Percentiles rank a stretch among this genome's conserved stretches.
These are phyloP conservation scores for Suillus sp. DNA, from an alignment of 768 basidiomycete species.

Conservation along the genomic window DNA sequence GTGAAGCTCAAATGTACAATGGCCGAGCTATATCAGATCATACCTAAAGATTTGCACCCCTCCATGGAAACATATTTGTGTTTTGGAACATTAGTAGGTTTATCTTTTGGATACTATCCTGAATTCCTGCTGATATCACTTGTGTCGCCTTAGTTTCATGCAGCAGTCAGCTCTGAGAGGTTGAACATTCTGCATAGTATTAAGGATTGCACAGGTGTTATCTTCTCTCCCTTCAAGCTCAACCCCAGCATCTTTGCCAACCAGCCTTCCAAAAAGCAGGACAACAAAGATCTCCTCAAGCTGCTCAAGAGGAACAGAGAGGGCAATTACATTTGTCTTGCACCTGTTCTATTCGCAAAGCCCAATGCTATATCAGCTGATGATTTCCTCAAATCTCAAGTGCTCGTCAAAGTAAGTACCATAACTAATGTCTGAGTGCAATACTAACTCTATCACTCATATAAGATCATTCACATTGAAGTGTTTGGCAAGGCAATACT, in stretches of 20 bases:
- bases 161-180: not conserved
- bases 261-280: not conserved
- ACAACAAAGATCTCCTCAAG: not conserved
- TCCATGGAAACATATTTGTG: not conserved
- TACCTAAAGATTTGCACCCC: not conserved
- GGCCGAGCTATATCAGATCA: constrained; percentile 8
- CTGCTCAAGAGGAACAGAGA: not conserved
- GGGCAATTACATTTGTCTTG: not conserved
- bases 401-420: constrained; percentile 1
- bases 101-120: too few relatives aligned
- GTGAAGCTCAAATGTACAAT: constrained; percentile 3
- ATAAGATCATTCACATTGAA: not conserved
- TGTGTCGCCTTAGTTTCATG: too few relatives aligned
- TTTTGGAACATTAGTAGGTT: not conserved
- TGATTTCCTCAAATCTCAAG: constrained; percentile 5
- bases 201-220: not conserved
- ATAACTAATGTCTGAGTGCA: not conserved
- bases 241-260: too few relatives aligned
- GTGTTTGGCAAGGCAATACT: constrained; percentile 11
- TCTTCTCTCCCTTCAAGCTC: not conserved
- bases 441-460: not conserved
- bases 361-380: not conserved
- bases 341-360: not conserved
- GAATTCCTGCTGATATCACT: too few relatives aligned
- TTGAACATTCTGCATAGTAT: constrained; percentile 1